phyloP scores from a whole-genome alignment of 2,329 filamentous ascomycete species.

The Penicillium sp. region DNA sequence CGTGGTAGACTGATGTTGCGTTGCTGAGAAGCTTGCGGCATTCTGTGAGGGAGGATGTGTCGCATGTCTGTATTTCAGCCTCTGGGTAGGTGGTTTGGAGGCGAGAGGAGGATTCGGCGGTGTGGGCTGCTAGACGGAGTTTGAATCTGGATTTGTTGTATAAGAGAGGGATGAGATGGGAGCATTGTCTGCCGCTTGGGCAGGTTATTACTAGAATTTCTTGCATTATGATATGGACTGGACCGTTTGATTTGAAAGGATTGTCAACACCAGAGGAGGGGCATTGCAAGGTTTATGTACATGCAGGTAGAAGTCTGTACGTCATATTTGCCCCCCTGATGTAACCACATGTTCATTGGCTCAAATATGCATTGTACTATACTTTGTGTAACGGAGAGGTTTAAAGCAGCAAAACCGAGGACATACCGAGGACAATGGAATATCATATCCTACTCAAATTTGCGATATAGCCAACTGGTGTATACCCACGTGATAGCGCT shows the following conservation, averaged over 20 bases:
- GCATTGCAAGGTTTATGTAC: background rate
- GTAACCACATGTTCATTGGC: background rate
- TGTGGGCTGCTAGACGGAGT: constrained; percentile 2
- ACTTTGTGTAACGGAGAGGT: no score
- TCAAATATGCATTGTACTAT: background rate
- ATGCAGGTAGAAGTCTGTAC: background rate
- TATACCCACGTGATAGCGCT: background rate
- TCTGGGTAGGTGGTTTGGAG: background rate
- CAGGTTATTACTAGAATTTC: background rate
- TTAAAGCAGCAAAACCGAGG: no score
- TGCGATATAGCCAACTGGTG: background rate
- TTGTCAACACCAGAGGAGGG: background rate
- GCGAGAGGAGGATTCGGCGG: background rate
- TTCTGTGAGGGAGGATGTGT: background rate
- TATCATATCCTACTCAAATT: no score
- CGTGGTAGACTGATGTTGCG: background rate
- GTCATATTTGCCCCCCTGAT: background rate
- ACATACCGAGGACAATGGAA: no score
- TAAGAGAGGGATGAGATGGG: background rate
- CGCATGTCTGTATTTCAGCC: background rate
- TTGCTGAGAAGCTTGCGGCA: background rate
- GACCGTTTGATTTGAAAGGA: background rate
- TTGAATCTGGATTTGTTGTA: constrained; percentile 2
- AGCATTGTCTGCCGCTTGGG: background rate
- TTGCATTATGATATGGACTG: background rate